phyloP scores from a whole-genome alignment of 495 filamentous ascomycete species.

The Cercophora samala region DNA sequence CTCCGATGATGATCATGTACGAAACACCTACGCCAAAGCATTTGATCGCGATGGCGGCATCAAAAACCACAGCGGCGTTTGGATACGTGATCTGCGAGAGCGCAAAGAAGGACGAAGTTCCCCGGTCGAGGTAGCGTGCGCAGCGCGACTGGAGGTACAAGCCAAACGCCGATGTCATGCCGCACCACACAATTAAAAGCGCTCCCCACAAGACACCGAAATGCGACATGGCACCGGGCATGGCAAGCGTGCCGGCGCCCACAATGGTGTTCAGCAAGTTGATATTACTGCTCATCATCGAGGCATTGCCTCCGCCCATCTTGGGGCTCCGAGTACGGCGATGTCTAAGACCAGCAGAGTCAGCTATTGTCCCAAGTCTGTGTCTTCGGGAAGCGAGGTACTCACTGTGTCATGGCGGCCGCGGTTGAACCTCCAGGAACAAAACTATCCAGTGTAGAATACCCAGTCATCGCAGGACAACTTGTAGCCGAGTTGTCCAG shows the following conservation, averaged over 20 bases:
- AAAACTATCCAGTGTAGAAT: conserved; percentile 40
- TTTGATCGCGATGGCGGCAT: conserved; percentile 94
- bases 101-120: conserved; percentile 78
- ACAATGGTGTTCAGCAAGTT: conserved; percentile 96
- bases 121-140: conserved; percentile 85
- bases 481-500: neutral
- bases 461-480: conserved; percentile 41
- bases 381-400: neutral
- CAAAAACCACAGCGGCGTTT: conserved; percentile 92
- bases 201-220: conserved; percentile 83
- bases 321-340: conserved; percentile 40
- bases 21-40: conserved; percentile 97
- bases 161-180: conserved; percentile 81
- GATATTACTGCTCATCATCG: conserved; percentile 87
- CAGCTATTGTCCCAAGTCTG: neutral
- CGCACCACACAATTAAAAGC: conserved; percentile 87
- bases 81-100: conserved; percentile 95
- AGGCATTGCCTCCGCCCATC: conserved; percentile 64
- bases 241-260: conserved; percentile 89
- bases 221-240: conserved; percentile 88
- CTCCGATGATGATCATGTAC: conserved; percentile 97
- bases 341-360: conserved; percentile 20
- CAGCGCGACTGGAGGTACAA: conserved; percentile 92
- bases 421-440: conserved; percentile 25
- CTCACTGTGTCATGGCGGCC: conserved; percentile 44